phyloP scores from a whole-genome alignment of 108 stramenopile genomes.

The Skeletonema potamos region DNA sequence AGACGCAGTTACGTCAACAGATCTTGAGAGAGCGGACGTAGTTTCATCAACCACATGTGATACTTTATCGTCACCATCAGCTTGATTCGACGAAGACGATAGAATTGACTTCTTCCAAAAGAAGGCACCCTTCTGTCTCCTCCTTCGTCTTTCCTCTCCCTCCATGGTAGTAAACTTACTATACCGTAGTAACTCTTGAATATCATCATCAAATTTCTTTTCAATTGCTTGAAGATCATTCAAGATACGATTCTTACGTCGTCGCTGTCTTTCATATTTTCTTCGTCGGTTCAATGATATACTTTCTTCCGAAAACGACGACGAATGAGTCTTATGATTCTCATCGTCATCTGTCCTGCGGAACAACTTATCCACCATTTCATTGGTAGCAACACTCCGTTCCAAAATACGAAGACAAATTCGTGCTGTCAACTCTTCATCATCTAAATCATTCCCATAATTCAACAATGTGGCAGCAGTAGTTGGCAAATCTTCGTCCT shows the following conservation, averaged over 20 bases:
- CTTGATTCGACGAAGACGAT: not conserved
- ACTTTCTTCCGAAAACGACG: not conserved
- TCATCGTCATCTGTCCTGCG: constrained; percentile 15
- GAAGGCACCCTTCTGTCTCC: constrained; percentile 26
- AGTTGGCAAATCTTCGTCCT: not conserved
- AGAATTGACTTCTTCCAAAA: constrained; percentile 27
- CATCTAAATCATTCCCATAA: constrained; percentile 50
- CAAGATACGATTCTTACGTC: constrained; percentile 23
- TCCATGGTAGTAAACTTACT: constrained; percentile 15
- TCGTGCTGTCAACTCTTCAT: constrained; percentile 71
- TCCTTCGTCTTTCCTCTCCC: constrained; percentile 17
- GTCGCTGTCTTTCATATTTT: constrained; percentile 14
- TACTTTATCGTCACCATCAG: not conserved
- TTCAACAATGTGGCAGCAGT: constrained; percentile 7
- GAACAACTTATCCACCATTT: constrained; percentile 71
- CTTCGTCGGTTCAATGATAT: not conserved
- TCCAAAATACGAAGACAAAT: constrained; percentile 92
- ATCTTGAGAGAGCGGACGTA: no score
- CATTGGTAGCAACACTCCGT: constrained; percentile 85
- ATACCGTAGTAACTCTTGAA: constrained; percentile 41
- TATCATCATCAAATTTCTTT: constrained; percentile 51
- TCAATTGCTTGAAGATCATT: constrained; percentile 44
- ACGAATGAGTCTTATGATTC: not conserved
- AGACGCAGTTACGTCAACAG: not conserved
- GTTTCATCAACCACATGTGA: not conserved